Base-by-base conservation (phyloP, 1,139 yeast genomes). In the Yamadazyma blattariae region DNA sequence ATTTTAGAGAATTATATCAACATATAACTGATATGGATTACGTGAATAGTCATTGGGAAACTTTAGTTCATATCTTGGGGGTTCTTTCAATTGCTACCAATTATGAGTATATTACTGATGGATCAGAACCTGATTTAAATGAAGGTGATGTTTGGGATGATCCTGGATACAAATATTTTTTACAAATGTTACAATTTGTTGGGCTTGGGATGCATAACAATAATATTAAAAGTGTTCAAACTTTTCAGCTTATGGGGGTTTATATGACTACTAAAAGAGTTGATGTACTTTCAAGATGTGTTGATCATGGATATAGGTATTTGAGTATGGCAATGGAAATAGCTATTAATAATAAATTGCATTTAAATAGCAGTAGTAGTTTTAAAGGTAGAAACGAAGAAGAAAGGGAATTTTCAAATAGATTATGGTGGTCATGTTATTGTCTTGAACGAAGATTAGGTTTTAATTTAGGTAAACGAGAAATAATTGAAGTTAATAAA, bases 41-140 rank as follows among this genome's bases (percentile, higher is more conserved):
- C 29, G 35, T 48, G 19, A 34, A 38, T 7, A 32, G 30, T n/a
- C 29, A 48, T 29, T 49, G 53, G 53, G 35, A 41, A 13, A 23
- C 24, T n/a, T 22, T 49, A n/a, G 44, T 44, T 7, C 37, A 43
- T 20, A 16, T 47, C 2, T 29, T 47, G 12, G 42, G 40, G 3
- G 35, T 46, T 31, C 39, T 48, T 18, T 47, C 53, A 2, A 41
- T 49, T 10, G 39, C 53, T 4, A 35, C 45, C 6, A 50, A 48
- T 10, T 48, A 41, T 35, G 52, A 48, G 25, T 47, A 44, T 24
- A 56, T 83, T 21, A 84, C 77, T 32, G 66, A 69, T 2, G 53
- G 67, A 6, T 73, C 68, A 32, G 77, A 68, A 22, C 36, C 42
- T 2, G 24, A 30, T 18, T 20, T 37, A 11, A 25, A 35, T 28